Evolutionary conservation across 75 land plant species (phyloP).

Genomic region (Larix kaempferi): DNA sequence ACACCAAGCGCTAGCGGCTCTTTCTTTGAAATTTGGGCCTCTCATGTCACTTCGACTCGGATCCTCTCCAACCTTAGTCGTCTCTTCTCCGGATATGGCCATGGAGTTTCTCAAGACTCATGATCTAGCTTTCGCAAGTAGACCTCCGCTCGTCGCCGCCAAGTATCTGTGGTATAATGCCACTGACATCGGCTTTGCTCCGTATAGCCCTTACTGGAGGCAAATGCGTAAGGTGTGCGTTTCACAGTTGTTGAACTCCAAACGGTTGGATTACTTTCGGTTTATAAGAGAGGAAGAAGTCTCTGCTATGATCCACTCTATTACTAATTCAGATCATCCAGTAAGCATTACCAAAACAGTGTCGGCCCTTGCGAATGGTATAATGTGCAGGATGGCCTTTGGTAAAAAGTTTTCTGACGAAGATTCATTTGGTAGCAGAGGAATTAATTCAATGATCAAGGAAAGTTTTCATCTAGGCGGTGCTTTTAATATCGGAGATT

Average conservation of each 20-base stretch:
- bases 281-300: neutral
- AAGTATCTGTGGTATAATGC: slow-evolving; percentile 49
- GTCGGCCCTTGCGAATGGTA: slow-evolving; percentile 12
- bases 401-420: neutral
- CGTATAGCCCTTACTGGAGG: slow-evolving; percentile 75
- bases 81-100: slow-evolving; percentile 40
- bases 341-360: neutral
- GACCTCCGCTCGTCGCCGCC: slow-evolving; percentile 60
- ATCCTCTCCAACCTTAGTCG: slow-evolving; percentile 27
- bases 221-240: slow-evolving; percentile 77
- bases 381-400: slow-evolving; percentile 37
- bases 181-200: slow-evolving; percentile 63
- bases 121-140: slow-evolving; percentile 46
- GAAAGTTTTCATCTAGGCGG: too few relatives aligned
- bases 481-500: slow-evolving; percentile 22
- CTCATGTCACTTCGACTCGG: slow-evolving; percentile 42
- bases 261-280: slow-evolving; percentile 7
- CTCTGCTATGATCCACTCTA: too few relatives aligned
- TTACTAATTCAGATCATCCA: too few relatives aligned
- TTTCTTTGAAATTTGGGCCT: slow-evolving; percentile 33
- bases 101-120: slow-evolving; percentile 46
- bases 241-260: slow-evolving; percentile 66
- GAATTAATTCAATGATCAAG: neutral
- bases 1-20: slow-evolving; percentile 16
- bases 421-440: neutral